Evolutionary conservation across 768 basidiomycete species (phyloP), one percentile per base, ranked within the genome.

Genomic region (Tremella yokohamensis): DNA sequence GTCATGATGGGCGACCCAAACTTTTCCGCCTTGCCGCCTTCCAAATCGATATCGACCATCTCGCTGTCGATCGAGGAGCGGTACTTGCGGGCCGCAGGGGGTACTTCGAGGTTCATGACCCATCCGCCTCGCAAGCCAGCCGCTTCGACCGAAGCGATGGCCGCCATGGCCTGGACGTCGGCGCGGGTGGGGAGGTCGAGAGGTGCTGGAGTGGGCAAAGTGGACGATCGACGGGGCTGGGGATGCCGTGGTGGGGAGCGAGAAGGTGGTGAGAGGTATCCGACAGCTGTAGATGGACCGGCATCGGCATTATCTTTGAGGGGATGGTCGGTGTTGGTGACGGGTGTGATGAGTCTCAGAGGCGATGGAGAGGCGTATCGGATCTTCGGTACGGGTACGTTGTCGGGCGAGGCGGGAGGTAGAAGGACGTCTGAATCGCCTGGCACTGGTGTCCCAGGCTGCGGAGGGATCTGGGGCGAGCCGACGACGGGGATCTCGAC

Each of bases 1-100:
- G 54, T 49, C 52, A 60, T 57, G 22, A 40, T 56, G 1, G 63
- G 62, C 8, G 68, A 67, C 3, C 75, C 74, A 24, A 76, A 76
- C 18, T 56, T 56, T 24, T 70, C 71, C 1, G 52, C 55, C 24
- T 62, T 54, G n/a, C 77, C 77, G 22, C 72, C 72, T 60, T 78
- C 77, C 24, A 78, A 66, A 52, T 78, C 77, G 56, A 77, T 74
- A 57, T 77, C 73, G 16, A 73, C 75, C 76, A 77, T 75, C 25
- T 64, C 75, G 2, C 55, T 42, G 6, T 69, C 68, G 16, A 7
- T 22, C 25, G 58, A 38, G 20, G 49, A 9, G 11, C 24, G 25
- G 25, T 48, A 60, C 34, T 60, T 38, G 22, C 68, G 19, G 12
- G 66, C 64, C 15, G 58, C 40, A 3, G 50, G 53, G 40, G 59